phyloP scores from a whole-genome alignment of 495 filamentous ascomycete species.

The Barbatosphaeria neglecta region DNA sequence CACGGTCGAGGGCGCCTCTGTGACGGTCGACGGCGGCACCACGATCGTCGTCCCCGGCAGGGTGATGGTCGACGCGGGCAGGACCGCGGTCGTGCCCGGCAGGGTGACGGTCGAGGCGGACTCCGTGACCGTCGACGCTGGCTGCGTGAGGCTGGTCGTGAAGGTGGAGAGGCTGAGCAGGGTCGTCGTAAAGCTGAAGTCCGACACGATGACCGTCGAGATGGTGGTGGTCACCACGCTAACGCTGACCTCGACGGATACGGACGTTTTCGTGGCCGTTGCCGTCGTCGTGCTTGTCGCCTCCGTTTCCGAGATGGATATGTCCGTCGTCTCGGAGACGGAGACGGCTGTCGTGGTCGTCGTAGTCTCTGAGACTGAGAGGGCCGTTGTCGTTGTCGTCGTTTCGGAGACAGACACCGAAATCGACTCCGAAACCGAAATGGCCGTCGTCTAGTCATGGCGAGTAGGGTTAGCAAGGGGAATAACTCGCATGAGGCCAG shows the following conservation, averaged over 20 bases:
- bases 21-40: conserved; percentile 12
- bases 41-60: conserved; percentile 14
- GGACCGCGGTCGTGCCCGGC: conserved; percentile 12
- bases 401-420: conserved; percentile 13
- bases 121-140: background rate
- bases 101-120: conserved; percentile 9
- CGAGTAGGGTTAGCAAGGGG: no score
- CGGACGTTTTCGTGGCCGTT: conserved; percentile 8
- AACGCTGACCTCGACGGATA: background rate
- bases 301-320: background rate
- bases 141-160: conserved; percentile 1
- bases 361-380: conserved; percentile 1
- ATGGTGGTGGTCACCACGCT: background rate
- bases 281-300: conserved; percentile 1
- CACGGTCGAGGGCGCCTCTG: conserved; percentile 8
- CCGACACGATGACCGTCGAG: background rate
- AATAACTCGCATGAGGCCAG: background rate
- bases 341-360: conserved; percentile 1
- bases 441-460: no score
- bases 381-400: conserved; percentile 11
- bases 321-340: conserved; percentile 1
- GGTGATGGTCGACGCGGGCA: conserved; percentile 9
- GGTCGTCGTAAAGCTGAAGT: conserved; percentile 5
- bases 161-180: background rate
- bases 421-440: no score